These are phyloP conservation scores for Musa schizocarpa DNA, from an alignment of 176 grass and related monocot species.

Conservation along the genomic window DNA sequence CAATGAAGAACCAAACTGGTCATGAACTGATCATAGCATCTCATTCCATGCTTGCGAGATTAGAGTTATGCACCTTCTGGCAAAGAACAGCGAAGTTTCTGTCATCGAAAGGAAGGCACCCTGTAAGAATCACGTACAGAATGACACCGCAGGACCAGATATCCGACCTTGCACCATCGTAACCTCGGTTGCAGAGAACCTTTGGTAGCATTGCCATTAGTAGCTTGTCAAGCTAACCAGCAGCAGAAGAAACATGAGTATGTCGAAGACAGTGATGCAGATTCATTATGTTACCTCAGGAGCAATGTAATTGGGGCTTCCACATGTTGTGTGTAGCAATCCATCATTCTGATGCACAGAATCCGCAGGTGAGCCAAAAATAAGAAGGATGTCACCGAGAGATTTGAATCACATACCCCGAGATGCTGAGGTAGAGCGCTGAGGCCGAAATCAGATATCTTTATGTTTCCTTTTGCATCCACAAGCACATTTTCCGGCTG, in stretches of 20 bases:
- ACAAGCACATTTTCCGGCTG: slow-evolving; percentile 88
- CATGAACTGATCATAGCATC: background rate
- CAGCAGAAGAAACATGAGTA: background rate
- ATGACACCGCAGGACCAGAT: slow-evolving; percentile 93
- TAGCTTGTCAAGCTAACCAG: background rate
- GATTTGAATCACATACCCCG: slow-evolving; percentile 31
- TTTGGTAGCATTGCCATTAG: background rate
- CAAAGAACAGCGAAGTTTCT: slow-evolving; percentile 77
- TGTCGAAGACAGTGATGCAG: too few relatives aligned
- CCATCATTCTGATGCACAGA: slow-evolving; percentile 55
- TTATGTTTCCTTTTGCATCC: slow-evolving; percentile 63
- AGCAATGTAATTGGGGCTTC: slow-evolving; percentile 93
- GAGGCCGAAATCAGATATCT: slow-evolving; percentile 92
- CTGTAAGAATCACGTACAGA: slow-evolving; percentile 69
- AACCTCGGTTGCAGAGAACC: slow-evolving; percentile 75
- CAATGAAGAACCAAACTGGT: background rate
- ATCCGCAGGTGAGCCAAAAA: background rate
- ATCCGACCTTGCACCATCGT: slow-evolving; percentile 69
- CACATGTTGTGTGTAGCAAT: slow-evolving; percentile 86
- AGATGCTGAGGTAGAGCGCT: slow-evolving; percentile 80
- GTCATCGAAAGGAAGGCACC: slow-evolving; percentile 80
- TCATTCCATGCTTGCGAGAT: too few relatives aligned
- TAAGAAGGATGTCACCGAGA: background rate
- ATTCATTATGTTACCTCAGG: slow-evolving; percentile 44
- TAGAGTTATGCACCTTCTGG: slow-evolving; percentile 39